These are phyloP conservation scores for Thelonectria discophora DNA, from an alignment of 2,329 filamentous ascomycete genomes.

Conservation along the genomic window DNA sequence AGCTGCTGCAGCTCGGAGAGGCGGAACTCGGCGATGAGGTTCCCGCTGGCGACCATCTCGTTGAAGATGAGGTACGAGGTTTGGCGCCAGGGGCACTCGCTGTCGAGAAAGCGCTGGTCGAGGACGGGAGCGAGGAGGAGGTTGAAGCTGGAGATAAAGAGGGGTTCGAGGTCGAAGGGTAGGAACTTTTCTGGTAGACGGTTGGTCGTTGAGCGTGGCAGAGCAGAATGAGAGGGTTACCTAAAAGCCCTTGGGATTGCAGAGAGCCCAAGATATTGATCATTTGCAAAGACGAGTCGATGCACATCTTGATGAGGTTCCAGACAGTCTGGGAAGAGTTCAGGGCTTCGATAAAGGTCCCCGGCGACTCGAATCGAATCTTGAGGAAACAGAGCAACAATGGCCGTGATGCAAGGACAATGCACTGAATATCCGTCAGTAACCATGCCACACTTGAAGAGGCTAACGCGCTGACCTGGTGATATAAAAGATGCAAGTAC, in stretches of 20 bases:
- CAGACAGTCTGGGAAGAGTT: conserved; percentile 49
- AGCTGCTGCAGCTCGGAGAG: conserved; percentile 57
- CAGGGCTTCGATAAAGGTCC: conserved; percentile 44
- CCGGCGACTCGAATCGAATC: conserved; percentile 42
- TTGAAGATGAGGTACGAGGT: conserved; percentile 55
- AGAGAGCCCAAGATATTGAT: conserved; percentile 53
- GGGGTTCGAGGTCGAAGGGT: conserved; percentile 56
- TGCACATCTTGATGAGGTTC: conserved; percentile 47
- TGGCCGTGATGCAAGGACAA: conserved; percentile 46
- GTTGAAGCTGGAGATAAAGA: conserved; percentile 55
- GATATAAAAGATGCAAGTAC: conserved; percentile 46
- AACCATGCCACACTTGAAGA: not conserved
- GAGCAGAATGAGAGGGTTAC: no score
- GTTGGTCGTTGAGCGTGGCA: not conserved
- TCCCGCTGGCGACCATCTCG: conserved; percentile 57
- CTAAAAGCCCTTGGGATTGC: conserved; percentile 56
- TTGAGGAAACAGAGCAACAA: conserved; percentile 47
- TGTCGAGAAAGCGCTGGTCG: conserved; percentile 48
- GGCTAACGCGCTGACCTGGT: conserved; percentile 39
- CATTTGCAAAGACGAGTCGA: conserved; percentile 47
- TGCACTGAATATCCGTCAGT: conserved; percentile 32
- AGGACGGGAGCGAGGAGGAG: conserved; percentile 51
- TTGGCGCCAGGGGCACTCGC: conserved; percentile 49
- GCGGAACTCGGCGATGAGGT: conserved; percentile 55
- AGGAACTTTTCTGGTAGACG: conserved; percentile 54